phyloP scores from a whole-genome alignment of 768 basidiomycete species.

The Mycena vulgaris region DNA sequence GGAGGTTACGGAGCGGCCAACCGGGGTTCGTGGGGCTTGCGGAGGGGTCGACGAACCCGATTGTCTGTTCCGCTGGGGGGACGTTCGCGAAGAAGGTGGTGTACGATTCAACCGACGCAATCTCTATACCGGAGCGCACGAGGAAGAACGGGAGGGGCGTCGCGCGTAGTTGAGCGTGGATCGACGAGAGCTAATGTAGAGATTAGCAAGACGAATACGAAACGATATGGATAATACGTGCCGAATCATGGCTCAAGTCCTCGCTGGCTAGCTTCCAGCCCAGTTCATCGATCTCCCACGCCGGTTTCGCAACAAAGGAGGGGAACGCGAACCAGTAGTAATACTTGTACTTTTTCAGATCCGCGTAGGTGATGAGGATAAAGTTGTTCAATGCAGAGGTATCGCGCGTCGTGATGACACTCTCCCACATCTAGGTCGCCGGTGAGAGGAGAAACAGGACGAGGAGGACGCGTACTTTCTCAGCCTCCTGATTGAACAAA shows the following conservation, averaged over 20 bases:
- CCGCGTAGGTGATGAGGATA: conserved; percentile 93
- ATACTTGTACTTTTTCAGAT: conserved; percentile 98
- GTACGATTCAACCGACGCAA: conserved; percentile 72
- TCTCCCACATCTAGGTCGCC: conserved; percentile 75
- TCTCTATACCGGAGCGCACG: conserved; percentile 58
- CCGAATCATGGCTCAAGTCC: conserved; percentile 60
- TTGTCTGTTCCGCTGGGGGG: conserved; percentile 54
- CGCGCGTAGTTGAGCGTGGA: conserved; percentile 65
- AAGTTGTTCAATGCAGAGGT: conserved; percentile 79
- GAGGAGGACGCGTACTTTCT: conserved; percentile 68
- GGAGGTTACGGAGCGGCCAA: conserved; percentile 95
- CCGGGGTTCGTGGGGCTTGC: conserved; percentile 82
- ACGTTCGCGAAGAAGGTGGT: conserved; percentile 68
- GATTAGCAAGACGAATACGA: conserved; percentile 4
- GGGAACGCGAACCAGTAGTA: conserved; percentile 99
- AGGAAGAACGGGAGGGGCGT: conserved; percentile 74
- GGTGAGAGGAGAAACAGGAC: conserved; percentile 19
- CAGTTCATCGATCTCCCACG: conserved; percentile 83
- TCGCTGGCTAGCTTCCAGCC: conserved; percentile 71
- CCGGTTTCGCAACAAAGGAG: conserved; percentile 89
- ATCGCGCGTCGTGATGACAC: conserved; percentile 66
- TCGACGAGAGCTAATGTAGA: conserved; percentile 60
- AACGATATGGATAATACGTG: conserved; percentile 43
- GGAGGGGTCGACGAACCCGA: conserved; percentile 91
- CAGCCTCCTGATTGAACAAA: conserved; percentile 82